A percentile compares a stretch with the other conserved stretches of the same genome.
Conservation (phyloP, 148 eudicot genomes). For the Salicornia ramosissima region DNA sequence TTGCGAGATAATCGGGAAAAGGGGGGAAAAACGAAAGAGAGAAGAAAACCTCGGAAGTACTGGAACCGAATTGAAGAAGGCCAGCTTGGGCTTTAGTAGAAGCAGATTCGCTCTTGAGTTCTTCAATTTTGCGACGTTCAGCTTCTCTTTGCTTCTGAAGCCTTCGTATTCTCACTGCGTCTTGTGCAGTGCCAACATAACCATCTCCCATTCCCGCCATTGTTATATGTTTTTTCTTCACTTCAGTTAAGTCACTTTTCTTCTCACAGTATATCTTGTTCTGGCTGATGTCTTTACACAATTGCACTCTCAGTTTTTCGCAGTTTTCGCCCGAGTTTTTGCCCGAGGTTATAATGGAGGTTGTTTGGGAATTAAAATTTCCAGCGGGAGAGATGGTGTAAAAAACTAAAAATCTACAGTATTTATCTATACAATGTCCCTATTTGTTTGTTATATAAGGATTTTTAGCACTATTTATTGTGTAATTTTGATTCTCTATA, state of each 20-base stretch:
- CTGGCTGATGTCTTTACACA: too few relatives aligned
- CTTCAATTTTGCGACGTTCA: conserved; percentile 82
- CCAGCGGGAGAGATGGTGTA: too few relatives aligned
- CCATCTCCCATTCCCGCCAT: conserved; percentile 99
- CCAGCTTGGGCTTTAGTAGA: conserved; percentile 74
- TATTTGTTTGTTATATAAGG: too few relatives aligned
- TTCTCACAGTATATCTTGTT: too few relatives aligned
- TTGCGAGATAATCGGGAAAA: background rate
- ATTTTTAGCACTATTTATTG: too few relatives aligned
- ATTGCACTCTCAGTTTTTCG: too few relatives aligned
- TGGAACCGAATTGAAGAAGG: conserved; percentile 94
- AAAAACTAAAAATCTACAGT: too few relatives aligned
- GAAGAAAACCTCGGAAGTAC: conserved; percentile 70
- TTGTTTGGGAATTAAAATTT: too few relatives aligned
- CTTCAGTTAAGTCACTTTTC: background rate
- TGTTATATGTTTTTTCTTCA: background rate
- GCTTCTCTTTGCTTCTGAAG: conserved; percentile 96
- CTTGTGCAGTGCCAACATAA: conserved; percentile 94
- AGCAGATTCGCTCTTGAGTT: conserved; percentile 75
- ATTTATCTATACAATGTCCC: too few relatives aligned
- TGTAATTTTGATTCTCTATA: too few relatives aligned
- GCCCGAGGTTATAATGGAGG: too few relatives aligned
- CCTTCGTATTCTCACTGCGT: conserved; percentile 84
- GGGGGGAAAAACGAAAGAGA: background rate
- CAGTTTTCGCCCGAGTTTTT: too few relatives aligned